Base-by-base conservation (phyloP, 768 basidiomycete species). In the Antrodiella citrinella region DNA sequence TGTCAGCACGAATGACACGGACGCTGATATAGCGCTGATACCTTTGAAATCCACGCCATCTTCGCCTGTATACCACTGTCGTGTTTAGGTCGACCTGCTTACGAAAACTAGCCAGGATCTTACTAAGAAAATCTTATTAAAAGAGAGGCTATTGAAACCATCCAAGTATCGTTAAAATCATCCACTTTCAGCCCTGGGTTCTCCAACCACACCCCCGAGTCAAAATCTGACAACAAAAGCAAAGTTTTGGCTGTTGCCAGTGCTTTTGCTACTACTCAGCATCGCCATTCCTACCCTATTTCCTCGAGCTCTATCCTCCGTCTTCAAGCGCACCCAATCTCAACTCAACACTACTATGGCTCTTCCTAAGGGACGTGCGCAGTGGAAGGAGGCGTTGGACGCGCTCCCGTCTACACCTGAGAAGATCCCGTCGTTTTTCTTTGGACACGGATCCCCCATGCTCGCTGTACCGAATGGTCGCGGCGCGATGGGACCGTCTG, bases 371-470 rank as follows among this genome's bases (percentile, higher is more conserved):
- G 68, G 71, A 7, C 70, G 66, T 23, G 52, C 59, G 0, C 67
- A 71, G 52, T 84, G 81, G 81, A 64, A 63, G 41, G 68, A 69
- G 41, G 78, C 77, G 2, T 71, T 85, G 3, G 72, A 78, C 1
- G 65, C 71, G 0, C 72, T 85, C 0, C 82, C 84, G 0, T 58
- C 73, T 3, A 76, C 74, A 1, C 77, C 80, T 3, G 62, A 73
- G n/a, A 74, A 75, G 30, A 84, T 88, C 19, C 87, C 86, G 0
- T 69, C 79, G 0, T 84, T 91, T 70, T 91, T 85, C 72, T 86
- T 88, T 54, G 81, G 73, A 3, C 84, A 86, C 65, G 83, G 84
- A 5, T 80, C 80, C 35, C 80, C 81, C 0, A 60, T 78, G 58
- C 63, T 81, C 21, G 71, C 70, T 1, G 70, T 70, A 58, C 66